A percentile compares a stretch with the other conserved stretches of the same genome.
Conservation (phyloP, 108 stramenopile genomes). For the Stephanodiscus triporus region DNA sequence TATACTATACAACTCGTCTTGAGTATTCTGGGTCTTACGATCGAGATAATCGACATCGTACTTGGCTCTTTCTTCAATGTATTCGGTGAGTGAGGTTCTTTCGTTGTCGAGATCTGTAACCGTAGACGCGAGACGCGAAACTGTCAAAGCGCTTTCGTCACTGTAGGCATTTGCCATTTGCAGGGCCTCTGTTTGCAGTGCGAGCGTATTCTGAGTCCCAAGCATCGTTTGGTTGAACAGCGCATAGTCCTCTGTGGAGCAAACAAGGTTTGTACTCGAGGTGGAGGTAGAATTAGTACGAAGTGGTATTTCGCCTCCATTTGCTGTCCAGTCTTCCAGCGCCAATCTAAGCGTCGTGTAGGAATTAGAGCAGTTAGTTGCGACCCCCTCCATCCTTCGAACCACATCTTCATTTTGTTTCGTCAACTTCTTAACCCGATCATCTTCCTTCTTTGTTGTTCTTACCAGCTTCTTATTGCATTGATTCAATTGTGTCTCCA, state of each 20-base stretch:
- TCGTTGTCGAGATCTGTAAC: constrained; percentile 13
- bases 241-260: constrained; percentile 35
- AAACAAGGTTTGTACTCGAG: constrained; percentile 4
- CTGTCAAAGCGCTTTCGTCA: constrained; percentile 37
- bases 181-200: constrained; percentile 48
- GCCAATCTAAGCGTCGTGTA: constrained; percentile 44
- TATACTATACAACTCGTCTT: constrained; percentile 28
- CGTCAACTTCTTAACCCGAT: constrained; percentile 17
- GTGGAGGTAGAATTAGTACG: background rate
- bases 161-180: constrained; percentile 29
- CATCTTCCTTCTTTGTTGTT: constrained; percentile 28
- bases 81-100: constrained; percentile 9
- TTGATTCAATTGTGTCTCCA: constrained; percentile 34
- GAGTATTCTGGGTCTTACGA: constrained; percentile 33
- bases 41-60: constrained; percentile 46
- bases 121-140: constrained; percentile 31
- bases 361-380: constrained; percentile 37
- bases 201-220: constrained; percentile 44
- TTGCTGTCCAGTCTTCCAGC: constrained; percentile 42
- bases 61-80: constrained; percentile 34
- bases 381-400: constrained; percentile 5
- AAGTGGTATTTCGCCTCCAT: constrained; percentile 29
- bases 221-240: constrained; percentile 35
- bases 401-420: constrained; percentile 38
- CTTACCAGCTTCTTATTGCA: constrained; percentile 32